phyloP scores from a whole-genome alignment of 352 stramenopile species.

The Globisporangium polare region DNA sequence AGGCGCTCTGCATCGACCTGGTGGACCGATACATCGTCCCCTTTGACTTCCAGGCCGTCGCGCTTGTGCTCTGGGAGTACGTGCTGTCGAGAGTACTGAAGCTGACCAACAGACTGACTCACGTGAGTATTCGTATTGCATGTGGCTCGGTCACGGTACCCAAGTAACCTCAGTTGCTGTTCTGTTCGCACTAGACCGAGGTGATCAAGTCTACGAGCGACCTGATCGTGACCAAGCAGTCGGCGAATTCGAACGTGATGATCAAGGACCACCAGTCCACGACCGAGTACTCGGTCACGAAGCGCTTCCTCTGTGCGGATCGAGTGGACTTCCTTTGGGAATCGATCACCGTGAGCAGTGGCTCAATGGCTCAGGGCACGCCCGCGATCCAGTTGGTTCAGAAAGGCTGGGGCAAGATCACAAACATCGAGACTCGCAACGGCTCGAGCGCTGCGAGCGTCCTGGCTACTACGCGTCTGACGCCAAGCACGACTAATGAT shows the following conservation, averaged over 20 bases:
- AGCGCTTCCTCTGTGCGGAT: conserved; percentile 19
- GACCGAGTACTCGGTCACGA: conserved; percentile 20
- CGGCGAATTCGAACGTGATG: conserved; percentile 4
- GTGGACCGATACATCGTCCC: conserved; percentile 13
- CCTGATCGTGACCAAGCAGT: conserved; percentile 14
- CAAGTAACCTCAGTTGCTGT: neutral
- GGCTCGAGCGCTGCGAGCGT: conserved; percentile 2
- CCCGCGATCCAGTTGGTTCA: conserved; percentile 9
- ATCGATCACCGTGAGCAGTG: conserved; percentile 4
- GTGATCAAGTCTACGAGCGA: conserved; percentile 19
- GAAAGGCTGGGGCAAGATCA: conserved; percentile 11
- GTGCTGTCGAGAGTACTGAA: conserved; percentile 26
- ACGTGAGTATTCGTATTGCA: neutral
- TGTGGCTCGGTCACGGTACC: too few species aligned
- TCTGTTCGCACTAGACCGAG: neutral
- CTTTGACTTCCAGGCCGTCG: conserved; percentile 15
- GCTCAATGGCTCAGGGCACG: neutral
- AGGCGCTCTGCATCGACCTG: conserved; percentile 33
- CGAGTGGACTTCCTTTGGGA: conserved; percentile 11
- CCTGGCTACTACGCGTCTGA: conserved; percentile 23
- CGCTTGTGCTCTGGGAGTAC: conserved; percentile 30
- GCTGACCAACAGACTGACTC: conserved; percentile 19
- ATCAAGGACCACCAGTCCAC: conserved; percentile 12
- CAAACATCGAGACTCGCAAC: neutral
- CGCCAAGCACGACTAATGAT: conserved; percentile 17